phyloP scores from a whole-genome alignment of 768 basidiomycete genomes.

The Bullera alba region DNA sequence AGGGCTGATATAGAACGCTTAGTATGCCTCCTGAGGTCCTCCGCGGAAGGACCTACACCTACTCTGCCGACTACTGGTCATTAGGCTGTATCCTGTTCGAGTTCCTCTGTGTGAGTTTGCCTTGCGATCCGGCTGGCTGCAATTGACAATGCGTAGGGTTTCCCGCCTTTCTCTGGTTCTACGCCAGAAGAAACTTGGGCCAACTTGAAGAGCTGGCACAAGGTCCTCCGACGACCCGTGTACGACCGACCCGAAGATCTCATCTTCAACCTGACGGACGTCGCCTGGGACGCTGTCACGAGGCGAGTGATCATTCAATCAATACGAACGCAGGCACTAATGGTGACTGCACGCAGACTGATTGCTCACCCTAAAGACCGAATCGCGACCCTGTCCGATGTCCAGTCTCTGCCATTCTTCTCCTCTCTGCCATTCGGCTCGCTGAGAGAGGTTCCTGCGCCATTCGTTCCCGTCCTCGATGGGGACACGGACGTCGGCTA shows the following conservation, averaged over 20 bases:
- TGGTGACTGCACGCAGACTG: constrained; percentile 45
- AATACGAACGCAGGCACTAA: neutral
- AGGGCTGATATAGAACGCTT: neutral
- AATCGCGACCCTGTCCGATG: constrained; percentile 64
- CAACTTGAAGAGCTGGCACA: constrained; percentile 95
- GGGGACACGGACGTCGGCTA: constrained; percentile 83
- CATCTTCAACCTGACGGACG: constrained; percentile 88
- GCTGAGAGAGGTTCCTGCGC: constrained; percentile 67
- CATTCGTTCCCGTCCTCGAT: constrained; percentile 90
- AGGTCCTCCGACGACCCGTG: constrained; percentile 81
- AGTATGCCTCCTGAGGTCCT: constrained; percentile 78
- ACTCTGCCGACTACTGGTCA: constrained; percentile 97
- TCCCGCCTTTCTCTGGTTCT: constrained; percentile 94
- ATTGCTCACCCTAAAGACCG: constrained; percentile 81
- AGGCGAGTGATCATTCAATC: constrained; percentile 54
- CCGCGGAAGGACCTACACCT: constrained; percentile 88
- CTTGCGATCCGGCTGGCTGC: neutral
- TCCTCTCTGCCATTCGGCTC: constrained; percentile 65
- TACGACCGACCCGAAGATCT: constrained; percentile 94
- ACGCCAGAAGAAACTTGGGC: constrained; percentile 98
- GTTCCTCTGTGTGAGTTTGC: constrained; percentile 42
- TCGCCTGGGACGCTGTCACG: constrained; percentile 90
- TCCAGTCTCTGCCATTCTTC: constrained; percentile 80
- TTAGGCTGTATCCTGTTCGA: constrained; percentile 97
- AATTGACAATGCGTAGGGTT: constrained; percentile 52